Evolutionary conservation across 352 stramenopile species (phyloP).

Genomic region (Phytophthora fragariae): DNA sequence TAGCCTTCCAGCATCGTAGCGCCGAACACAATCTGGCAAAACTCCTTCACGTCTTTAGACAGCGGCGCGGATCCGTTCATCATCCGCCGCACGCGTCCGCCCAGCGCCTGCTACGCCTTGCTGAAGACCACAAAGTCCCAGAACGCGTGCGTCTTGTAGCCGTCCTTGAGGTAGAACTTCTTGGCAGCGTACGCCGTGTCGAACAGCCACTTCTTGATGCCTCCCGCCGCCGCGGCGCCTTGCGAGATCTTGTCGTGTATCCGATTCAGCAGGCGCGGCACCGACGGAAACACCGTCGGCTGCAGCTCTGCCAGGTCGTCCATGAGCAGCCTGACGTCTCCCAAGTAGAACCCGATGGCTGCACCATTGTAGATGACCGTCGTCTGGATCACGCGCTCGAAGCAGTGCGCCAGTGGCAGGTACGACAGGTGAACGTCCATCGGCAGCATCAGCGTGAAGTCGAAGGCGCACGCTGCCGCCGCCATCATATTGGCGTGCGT

Average conservation of each 20-base stretch:
- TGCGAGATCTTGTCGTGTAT: constrained; percentile 93
- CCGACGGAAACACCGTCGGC: constrained; percentile 90
- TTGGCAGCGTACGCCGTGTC: constrained; percentile 82
- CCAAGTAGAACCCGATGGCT: constrained; percentile 92
- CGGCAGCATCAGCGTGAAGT: constrained; percentile 14
- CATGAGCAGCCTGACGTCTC: constrained; percentile 87
- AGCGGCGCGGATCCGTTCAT: constrained; percentile 95
- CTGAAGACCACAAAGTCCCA: constrained; percentile 96
- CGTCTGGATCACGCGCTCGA: constrained; percentile 76
- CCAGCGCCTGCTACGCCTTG: constrained; percentile 93
- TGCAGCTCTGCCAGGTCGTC: constrained; percentile 89
- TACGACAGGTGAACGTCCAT: constrained; percentile 86
- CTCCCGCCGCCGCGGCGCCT: constrained; percentile 60
- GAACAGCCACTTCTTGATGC: constrained; percentile 89
- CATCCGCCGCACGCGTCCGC: constrained; percentile 92
- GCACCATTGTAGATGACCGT: constrained; percentile 65
- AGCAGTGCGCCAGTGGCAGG: constrained; percentile 95
- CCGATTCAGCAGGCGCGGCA: constrained; percentile 94
- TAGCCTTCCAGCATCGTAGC: constrained; percentile 94
- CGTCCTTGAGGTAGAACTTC: constrained; percentile 49
- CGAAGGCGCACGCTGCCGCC: constrained; percentile 9
- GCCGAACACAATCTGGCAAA: constrained; percentile 93
- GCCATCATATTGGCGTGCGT: constrained; percentile 56
- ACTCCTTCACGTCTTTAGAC: constrained; percentile 92
- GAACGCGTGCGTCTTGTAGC: constrained; percentile 60